Evolutionary conservation across 768 basidiomycete species (phyloP).

Genomic region (Lepiota subincarnata): DNA sequence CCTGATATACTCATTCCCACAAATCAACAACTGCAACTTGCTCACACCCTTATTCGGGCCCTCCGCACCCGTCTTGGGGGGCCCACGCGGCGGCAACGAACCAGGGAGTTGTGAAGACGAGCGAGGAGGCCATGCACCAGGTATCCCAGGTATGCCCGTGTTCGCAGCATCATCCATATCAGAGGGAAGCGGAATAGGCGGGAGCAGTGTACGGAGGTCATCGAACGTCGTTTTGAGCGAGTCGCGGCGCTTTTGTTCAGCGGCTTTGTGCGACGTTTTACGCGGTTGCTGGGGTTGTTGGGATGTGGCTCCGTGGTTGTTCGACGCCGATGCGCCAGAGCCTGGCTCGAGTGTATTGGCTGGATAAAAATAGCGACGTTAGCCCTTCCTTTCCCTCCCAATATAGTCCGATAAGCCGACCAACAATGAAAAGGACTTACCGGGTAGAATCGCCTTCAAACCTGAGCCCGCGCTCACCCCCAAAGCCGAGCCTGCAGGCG

Average conservation of each 20-base stretch:
- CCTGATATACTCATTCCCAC: slow-evolving; percentile 86
- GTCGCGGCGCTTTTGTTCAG: slow-evolving; percentile 96
- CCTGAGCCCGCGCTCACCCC: slow-evolving; percentile 42
- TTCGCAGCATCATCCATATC: slow-evolving; percentile 39
- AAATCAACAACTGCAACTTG: slow-evolving; percentile 88
- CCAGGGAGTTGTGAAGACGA: slow-evolving; percentile 64
- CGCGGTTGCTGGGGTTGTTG: slow-evolving; percentile 24
- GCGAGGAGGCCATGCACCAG: slow-evolving; percentile 18
- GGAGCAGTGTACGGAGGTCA: slow-evolving; percentile 76
- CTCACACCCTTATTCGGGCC: slow-evolving; percentile 95
- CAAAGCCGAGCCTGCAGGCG: slow-evolving; percentile 15
- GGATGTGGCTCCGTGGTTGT: slow-evolving; percentile 2
- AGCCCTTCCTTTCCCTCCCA: too few species aligned
- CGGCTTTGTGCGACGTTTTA: slow-evolving; percentile 90
- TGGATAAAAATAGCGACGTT: slow-evolving; percentile 5
- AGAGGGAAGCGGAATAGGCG: slow-evolving; percentile 80
- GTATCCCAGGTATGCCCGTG: slow-evolving; percentile 1
- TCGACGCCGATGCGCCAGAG: not conserved
- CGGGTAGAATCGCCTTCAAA: slow-evolving; percentile 72
- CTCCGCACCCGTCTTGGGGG: slow-evolving; percentile 78
- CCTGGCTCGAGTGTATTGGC: slow-evolving; percentile 13
- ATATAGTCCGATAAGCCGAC: not conserved
- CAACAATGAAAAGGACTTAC: slow-evolving; percentile 29
- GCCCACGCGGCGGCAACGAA: slow-evolving; percentile 83
- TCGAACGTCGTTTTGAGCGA: slow-evolving; percentile 94